Percentiles rank a stretch among this genome's conserved stretches.
phyloP scores from a whole-genome alignment of 306 rosid species.

The Adenanthera pavonina region DNA sequence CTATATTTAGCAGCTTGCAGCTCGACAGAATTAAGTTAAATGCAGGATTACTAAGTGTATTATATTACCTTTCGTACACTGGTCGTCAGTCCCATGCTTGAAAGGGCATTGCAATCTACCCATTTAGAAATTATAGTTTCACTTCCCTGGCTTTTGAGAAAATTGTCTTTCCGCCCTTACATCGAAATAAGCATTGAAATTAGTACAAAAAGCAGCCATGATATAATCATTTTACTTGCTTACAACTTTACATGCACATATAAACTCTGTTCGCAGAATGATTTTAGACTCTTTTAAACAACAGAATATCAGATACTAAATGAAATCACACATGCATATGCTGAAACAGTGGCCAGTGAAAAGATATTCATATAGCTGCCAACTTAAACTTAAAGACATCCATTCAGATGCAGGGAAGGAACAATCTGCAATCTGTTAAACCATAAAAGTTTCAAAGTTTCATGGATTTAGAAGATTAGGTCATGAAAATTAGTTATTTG shows the following conservation, averaged over 20 bases:
- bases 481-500: neutral
- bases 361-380: neutral
- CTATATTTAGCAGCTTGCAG: neutral
- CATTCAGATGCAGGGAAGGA: constrained; percentile 15
- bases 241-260: constrained; percentile 25
- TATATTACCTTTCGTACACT: constrained; percentile 82
- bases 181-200: constrained; percentile 30
- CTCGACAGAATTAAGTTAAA: constrained; percentile 1
- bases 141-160: constrained; percentile 47
- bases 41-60: constrained; percentile 2
- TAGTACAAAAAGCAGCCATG: constrained; percentile 16
- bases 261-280: neutral
- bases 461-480: neutral
- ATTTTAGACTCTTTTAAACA: neutral
- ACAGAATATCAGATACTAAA: constrained; percentile 9
- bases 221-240: constrained; percentile 10
- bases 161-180: constrained; percentile 50
- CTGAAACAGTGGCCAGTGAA: constrained; percentile 4
- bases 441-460: neutral
- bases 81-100: constrained; percentile 82
- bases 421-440: neutral
- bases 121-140: constrained; percentile 70
- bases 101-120: constrained; percentile 63
- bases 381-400: neutral
- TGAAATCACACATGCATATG: constrained; percentile 7